phyloP scores from a whole-genome alignment of 2,329 filamentous ascomycete genomes.

The Clathrospora elynae region DNA sequence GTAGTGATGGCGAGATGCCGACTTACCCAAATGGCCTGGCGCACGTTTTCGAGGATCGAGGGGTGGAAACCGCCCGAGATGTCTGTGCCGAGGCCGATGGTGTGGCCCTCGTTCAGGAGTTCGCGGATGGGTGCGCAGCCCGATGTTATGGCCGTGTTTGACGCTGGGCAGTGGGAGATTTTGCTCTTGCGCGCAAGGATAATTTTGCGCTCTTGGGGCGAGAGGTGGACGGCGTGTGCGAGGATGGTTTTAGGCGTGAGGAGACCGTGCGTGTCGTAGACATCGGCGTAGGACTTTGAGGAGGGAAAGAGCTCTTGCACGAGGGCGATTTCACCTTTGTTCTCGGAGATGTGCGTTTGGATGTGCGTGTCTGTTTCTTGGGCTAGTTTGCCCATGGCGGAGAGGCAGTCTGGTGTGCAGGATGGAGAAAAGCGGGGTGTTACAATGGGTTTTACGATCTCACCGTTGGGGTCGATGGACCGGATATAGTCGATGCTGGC shows the following conservation, averaged over 20 bases:
- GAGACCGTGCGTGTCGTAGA: conserved; percentile 77
- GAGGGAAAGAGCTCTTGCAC: conserved; percentile 73
- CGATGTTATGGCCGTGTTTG: conserved; percentile 80
- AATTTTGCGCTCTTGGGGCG: conserved; percentile 66
- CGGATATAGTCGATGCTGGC: conserved; percentile 63
- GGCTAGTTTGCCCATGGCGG: conserved; percentile 67
- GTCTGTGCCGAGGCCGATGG: conserved; percentile 87
- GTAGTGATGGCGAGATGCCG: conserved; percentile 67
- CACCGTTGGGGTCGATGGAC: conserved; percentile 66
- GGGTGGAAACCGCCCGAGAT: conserved; percentile 86
- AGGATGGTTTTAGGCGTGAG: conserved; percentile 76
- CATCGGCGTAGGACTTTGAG: conserved; percentile 67
- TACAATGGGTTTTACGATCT: conserved; percentile 76
- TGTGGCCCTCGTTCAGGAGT: conserved; percentile 74
- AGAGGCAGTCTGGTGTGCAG: conserved; percentile 62
- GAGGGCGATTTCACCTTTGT: conserved; percentile 71
- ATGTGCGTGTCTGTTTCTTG: conserved; percentile 67
- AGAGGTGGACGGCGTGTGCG: conserved; percentile 82
- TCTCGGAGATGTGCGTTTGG: conserved; percentile 92
- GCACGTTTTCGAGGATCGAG: conserved; percentile 78
- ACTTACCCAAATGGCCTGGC: conserved; percentile 80
- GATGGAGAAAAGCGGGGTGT: conserved; percentile 69
- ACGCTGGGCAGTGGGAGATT: conserved; percentile 84
- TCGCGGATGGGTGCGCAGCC: conserved; percentile 77
- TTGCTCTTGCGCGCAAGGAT: conserved; percentile 67